Percentiles rank a stretch among this genome's conserved stretches.
phyloP scores from a whole-genome alignment of 2,329 filamentous ascomycete genomes.

The Chrysoporthe austroafricana region DNA sequence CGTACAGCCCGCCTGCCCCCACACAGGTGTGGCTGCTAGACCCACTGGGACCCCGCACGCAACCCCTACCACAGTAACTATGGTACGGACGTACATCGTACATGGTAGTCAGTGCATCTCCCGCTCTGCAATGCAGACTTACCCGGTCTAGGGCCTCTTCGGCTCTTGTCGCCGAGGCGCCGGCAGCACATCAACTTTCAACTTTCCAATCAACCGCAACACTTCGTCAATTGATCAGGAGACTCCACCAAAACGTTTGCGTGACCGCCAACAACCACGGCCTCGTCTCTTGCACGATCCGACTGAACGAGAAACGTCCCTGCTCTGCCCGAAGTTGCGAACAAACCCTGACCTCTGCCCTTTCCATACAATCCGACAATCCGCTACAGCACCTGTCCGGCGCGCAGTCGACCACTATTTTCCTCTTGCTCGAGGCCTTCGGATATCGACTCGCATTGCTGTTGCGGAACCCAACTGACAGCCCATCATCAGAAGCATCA shows the following conservation, averaged over 20 bases:
- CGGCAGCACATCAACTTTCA: slow-evolving; percentile 4
- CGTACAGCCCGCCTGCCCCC: not conserved
- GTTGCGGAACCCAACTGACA: not conserved
- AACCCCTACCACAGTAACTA: not conserved
- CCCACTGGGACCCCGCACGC: not conserved
- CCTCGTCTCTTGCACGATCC: not conserved
- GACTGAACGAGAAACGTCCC: not conserved
- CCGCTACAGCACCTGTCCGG: not conserved
- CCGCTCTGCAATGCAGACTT: not conserved
- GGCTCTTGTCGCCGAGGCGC: not conserved
- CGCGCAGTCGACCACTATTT: not conserved
- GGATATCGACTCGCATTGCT: not conserved
- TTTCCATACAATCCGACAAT: not conserved
- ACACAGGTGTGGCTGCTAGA: not conserved
- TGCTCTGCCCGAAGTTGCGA: not conserved
- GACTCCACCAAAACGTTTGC: not conserved
- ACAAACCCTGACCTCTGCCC: not conserved
- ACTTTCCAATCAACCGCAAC: not conserved
- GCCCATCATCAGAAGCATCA: not conserved
- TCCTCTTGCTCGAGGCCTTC: not conserved
- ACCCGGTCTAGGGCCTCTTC: not conserved
- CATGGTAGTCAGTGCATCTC: not conserved
- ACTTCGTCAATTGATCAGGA: slow-evolving; percentile 1
- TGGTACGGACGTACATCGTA: too few species aligned
- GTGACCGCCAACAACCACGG: not conserved